These are phyloP conservation scores for Suillus americanus DNA, from an alignment of 768 basidiomycete genomes.

Conservation along the genomic window DNA sequence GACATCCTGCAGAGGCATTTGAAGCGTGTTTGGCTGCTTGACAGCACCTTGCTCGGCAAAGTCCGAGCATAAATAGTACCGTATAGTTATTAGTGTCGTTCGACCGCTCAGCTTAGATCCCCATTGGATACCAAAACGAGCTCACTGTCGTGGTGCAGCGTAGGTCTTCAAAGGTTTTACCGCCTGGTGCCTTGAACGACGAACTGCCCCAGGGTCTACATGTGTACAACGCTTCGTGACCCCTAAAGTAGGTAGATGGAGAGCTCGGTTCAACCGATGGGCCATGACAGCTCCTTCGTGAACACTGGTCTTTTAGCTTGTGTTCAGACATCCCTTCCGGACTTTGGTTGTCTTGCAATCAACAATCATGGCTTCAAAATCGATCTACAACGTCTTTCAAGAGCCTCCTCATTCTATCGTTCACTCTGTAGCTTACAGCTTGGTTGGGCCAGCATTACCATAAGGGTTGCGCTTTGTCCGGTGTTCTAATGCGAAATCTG, in stretches of 20 bases:
- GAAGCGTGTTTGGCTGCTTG: constrained; percentile 8
- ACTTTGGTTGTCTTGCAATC: constrained; percentile 22
- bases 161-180: background rate
- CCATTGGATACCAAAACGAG: background rate
- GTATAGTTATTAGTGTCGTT: no score
- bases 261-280: background rate
- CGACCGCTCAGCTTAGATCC: background rate
- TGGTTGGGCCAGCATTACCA: constrained; percentile 24
- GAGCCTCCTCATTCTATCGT: constrained; percentile 20
- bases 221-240: background rate
- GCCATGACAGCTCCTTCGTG: constrained; percentile 18
- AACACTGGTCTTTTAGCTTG: constrained; percentile 22
- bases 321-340: constrained; percentile 18
- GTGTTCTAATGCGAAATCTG: constrained; percentile 8
- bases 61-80: constrained; percentile 9
- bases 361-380: constrained; percentile 18
- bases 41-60: constrained; percentile 19
- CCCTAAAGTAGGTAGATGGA: background rate
- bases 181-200: background rate
- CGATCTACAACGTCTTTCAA: constrained; percentile 19
- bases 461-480: constrained; percentile 24
- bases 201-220: background rate
- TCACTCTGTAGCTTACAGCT: constrained; percentile 21
- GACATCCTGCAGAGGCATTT: constrained; percentile 12
- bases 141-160: background rate